Conservation (phyloP, 1,284 basidiomycete species). For the Puccinia coronata region DNA sequence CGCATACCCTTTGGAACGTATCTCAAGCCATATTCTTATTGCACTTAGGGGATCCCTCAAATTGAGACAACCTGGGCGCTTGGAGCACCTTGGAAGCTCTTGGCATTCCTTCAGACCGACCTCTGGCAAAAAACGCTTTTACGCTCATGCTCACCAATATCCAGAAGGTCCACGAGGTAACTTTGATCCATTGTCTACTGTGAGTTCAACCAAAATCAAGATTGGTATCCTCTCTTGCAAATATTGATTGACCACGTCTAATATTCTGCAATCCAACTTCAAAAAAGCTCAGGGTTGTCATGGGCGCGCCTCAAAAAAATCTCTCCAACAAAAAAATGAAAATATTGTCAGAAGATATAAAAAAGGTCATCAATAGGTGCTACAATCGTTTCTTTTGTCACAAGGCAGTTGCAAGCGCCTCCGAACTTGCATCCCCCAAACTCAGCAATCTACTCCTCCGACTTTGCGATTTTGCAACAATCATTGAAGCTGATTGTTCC, state of each 20-base stretch:
- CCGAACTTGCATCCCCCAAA: neutral
- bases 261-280: neutral
- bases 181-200: conserved; percentile 21
- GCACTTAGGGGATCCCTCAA: conserved; percentile 6
- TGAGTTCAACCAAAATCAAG: neutral
- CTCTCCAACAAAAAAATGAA: neutral
- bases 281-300: neutral
- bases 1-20: too few relatives aligned
- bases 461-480: conserved; percentile 1
- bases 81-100: neutral
- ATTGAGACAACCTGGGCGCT: neutral
- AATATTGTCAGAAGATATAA: neutral
- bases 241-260: too few relatives aligned
- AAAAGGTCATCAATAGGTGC: neutral
- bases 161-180: conserved; percentile 9
- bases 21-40: conserved; percentile 1
- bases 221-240: too few relatives aligned
- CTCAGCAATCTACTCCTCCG: neutral
- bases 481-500: too few relatives aligned
- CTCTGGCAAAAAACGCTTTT: neutral
- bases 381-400: neutral
- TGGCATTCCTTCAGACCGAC: neutral
- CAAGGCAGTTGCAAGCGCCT: neutral
- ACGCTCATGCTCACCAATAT: too few relatives aligned
- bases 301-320: neutral